Conservation (phyloP, 2,329 filamentous ascomycete genomes). For the Fusarium buharicum region DNA sequence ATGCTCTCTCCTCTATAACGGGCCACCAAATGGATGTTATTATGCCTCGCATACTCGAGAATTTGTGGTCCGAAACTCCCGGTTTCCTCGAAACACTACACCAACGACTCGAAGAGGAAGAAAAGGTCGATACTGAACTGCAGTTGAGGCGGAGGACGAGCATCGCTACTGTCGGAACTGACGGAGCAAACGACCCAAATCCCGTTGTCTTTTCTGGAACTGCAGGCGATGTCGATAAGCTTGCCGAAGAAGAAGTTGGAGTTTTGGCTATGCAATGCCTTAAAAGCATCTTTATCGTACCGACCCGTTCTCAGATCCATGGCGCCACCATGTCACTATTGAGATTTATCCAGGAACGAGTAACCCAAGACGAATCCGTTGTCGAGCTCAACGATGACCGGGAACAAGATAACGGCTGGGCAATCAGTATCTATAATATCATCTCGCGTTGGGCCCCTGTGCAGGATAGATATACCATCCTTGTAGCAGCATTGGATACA, state of each 20-base stretch:
- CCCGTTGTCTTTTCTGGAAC: constrained; percentile 80
- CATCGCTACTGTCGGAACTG: constrained; percentile 77
- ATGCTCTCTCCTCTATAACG: constrained; percentile 78
- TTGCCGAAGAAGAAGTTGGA: constrained; percentile 89
- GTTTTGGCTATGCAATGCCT: constrained; percentile 86
- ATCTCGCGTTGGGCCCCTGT: constrained; percentile 90
- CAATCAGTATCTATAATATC: constrained; percentile 81
- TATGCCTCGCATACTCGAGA: constrained; percentile 86
- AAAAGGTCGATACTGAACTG: constrained; percentile 74
- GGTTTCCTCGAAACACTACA: constrained; percentile 75
- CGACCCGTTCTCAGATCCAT: constrained; percentile 84
- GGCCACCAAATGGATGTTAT: constrained; percentile 81
- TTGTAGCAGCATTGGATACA: constrained; percentile 82
- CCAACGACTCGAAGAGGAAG: constrained; percentile 72
- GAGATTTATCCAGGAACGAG: constrained; percentile 74
- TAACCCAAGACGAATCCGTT: constrained; percentile 62
- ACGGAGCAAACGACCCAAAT: constrained; percentile 69
- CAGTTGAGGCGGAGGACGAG: constrained; percentile 76
- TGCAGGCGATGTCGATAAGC: constrained; percentile 85
- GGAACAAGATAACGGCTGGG: constrained; percentile 73
- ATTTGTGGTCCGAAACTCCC: constrained; percentile 80
- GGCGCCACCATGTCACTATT: constrained; percentile 78
- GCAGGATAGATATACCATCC: constrained; percentile 91
- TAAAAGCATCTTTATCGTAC: constrained; percentile 84
- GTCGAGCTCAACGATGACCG: constrained; percentile 60